Evolutionary conservation across 352 stramenopile genomes (phyloP), one percentile per base, ranked within the genome.

Genomic region (Pythium biforme): DNA sequence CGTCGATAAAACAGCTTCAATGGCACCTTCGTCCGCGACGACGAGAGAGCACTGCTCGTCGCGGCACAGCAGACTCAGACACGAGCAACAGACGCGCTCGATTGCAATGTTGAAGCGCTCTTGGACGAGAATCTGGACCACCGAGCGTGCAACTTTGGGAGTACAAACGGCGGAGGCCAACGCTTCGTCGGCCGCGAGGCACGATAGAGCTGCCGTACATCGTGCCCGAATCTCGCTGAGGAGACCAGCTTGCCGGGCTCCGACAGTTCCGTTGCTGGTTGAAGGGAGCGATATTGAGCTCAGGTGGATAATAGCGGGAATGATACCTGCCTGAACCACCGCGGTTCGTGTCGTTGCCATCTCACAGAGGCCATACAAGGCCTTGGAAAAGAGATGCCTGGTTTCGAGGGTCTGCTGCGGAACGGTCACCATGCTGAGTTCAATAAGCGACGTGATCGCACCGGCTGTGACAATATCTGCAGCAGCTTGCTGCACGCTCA

Each of bases 401-500:
- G 76, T 88, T 39, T 87, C 69, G 3, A 79, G 65, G 0, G 77
- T 76, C 23, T 86, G 75, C 1, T 64, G 53, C 1, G 74, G 64
- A 1, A 72, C 50, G 11, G 31, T 47, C 6, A 62, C 74, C 70
- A 82, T 76, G 50, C 83, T 88, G 1, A 94, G 60, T 31, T 85
- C 60, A 43, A 92, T 81, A 2, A 92, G 60, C 22, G 82, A 77
- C 1, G 74, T 77, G 27, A 92, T 83, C 1, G 83, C 85, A 8
- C 85, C 85, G 14, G 79, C 74, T 11, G 73, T 74, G 49, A 91
- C 73, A 50, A 92, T 91, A 25, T 91, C 81, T 0, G 79, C 69
- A 6, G 81, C 81, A 17, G 81, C 82, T 50, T 91, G 83, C 14
- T 89, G 78, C 6, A 92, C 85, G 49, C 73, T 88, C 5, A 94